Conservation (phyloP, 768 basidiomycete genomes). For the Inosperma sp. region DNA sequence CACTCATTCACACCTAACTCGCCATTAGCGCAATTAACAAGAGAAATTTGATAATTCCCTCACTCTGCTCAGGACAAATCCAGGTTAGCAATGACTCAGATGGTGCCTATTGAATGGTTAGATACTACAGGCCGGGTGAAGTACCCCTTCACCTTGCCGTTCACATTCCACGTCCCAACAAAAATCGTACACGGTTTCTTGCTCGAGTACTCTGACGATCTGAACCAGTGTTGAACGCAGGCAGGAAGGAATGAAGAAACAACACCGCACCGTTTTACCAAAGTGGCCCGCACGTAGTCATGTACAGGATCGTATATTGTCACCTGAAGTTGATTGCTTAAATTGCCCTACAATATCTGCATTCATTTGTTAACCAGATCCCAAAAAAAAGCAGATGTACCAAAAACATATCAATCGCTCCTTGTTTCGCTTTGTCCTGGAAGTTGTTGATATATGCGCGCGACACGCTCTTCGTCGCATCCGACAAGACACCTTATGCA, state of each 20-base stretch:
- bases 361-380: not conserved
- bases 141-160: conserved; percentile 69
- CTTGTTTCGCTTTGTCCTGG: conserved; percentile 90
- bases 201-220: conserved; percentile 80
- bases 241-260: conserved; percentile 2
- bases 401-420: conserved; percentile 92
- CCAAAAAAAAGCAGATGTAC: conserved; percentile 47
- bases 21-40: conserved; percentile 18
- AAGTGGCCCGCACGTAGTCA: conserved; percentile 70
- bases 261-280: conserved; percentile 57
- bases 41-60: conserved; percentile 24
- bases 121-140: conserved; percentile 4
- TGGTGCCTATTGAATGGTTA: conserved; percentile 50
- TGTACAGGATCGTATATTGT: conserved; percentile 93
- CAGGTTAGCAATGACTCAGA: conserved; percentile 83
- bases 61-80: conserved; percentile 83
- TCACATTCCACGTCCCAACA: conserved; percentile 93
- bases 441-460: conserved; percentile 98
- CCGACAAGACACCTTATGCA: conserved; percentile 73
- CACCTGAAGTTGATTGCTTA: conserved; percentile 82
- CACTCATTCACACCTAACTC: conserved; percentile 44
- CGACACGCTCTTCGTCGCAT: conserved; percentile 94
- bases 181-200: conserved; percentile 70
- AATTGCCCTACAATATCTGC: conserved; percentile 64
- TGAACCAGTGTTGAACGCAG: conserved; percentile 26